Evolutionary conservation across 371 early-diverging fungal species (phyloP), one percentile per base, ranked within the genome.

Genomic region (Smittium mucronatum): DNA sequence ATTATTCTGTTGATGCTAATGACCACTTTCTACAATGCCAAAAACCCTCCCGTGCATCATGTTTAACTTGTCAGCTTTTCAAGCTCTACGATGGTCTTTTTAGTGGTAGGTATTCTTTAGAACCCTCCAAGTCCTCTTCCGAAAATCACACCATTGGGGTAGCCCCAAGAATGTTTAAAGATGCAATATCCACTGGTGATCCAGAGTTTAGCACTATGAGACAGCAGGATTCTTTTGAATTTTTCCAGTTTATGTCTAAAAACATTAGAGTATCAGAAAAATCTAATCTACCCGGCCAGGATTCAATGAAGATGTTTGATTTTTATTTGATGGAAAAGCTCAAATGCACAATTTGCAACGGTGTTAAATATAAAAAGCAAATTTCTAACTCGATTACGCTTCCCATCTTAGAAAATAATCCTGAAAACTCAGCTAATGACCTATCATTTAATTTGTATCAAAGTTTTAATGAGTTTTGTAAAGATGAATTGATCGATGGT

Each of bases 191-290:
- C 28, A 86, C 86, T 68, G 92, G 88, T 28, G 94, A 96, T 74
- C 79, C 84, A 16, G 98, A 97, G 74, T 98, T 98, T 70, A 86
- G 90, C 2, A 89, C 94, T 0, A 95, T 95, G 95, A 83, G 93
- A 58, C 98, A 98, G 76, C 98, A 98, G 83, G 98, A 98, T 76
- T 94, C 97, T 0, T 93, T 86, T 77, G 98, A 98, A 78, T 97
- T 93, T 73, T 85, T 93, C 71, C 89, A 88, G 72, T 87, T 89
- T 69, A 72, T 95, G 57, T 72, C 84, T 67, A 88, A 88, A 58
- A 78, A 83, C 11, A 78, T 94, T 26, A 83, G 88, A 67, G 86
- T 89, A 74, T 87, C 86, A 64, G 93, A 94, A 68, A 87, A 87
- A 33, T 76, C 80, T 1, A 74, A 70, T 71, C 34, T 71, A 2